These are phyloP conservation scores for Magnolia officinalis DNA, from an alignment of 164 flowering plant genomes.

Conservation along the genomic window DNA sequence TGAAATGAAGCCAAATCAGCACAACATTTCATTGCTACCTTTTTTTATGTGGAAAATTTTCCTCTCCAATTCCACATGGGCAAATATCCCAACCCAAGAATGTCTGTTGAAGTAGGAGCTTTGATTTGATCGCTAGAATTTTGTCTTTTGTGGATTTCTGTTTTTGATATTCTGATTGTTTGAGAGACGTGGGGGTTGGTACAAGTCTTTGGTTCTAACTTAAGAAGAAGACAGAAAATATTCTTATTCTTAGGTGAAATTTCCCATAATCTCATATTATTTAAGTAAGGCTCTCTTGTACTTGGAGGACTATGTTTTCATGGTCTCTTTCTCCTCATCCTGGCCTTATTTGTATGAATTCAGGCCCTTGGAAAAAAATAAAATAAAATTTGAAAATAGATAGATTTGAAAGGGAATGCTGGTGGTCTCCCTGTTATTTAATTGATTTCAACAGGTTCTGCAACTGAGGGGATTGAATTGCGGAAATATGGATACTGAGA, in stretches of 20 bases:
- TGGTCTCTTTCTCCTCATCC: not conserved
- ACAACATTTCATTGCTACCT: too few relatives aligned
- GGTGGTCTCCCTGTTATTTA: too few relatives aligned
- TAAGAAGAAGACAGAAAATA: not conserved
- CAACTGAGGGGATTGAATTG: conserved; percentile 1
- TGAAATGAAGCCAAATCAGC: too few relatives aligned
- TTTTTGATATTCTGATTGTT: not conserved
- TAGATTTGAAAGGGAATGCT: too few relatives aligned
- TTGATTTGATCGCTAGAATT: not conserved
- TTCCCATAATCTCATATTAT: not conserved
- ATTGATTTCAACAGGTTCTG: conserved; percentile 10
- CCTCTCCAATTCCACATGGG: not conserved
- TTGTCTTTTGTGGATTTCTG: not conserved
- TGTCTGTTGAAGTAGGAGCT: not conserved
- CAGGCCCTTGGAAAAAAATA: too few relatives aligned
- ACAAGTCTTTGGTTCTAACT: not conserved
- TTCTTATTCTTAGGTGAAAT: not conserved
- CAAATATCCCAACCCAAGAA: not conserved
- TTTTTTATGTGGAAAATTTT: not conserved
- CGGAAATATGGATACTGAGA: conserved; percentile 39
- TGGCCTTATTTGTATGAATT: too few relatives aligned
- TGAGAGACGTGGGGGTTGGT: not conserved
- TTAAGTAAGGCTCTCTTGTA: not conserved
- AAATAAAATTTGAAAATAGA: too few relatives aligned
- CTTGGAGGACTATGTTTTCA: not conserved